These are phyloP conservation scores for Taphrina deformans DNA, from an alignment of 1,139 yeast species.

Conservation along the genomic window DNA sequence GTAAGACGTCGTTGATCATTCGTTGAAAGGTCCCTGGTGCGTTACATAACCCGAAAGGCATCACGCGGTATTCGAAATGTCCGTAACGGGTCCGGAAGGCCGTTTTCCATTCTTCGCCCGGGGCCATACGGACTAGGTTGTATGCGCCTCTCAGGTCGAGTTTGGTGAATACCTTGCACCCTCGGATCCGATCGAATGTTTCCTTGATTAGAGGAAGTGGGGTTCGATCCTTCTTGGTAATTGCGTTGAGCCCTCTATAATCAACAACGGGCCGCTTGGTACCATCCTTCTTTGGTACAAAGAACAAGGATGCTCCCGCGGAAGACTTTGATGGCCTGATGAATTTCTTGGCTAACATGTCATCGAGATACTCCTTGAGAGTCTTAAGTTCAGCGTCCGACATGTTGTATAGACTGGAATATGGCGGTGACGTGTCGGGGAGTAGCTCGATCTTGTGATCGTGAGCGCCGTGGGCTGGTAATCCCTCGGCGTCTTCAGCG, in stretches of 20 bases:
- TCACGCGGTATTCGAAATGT: constrained; percentile 40
- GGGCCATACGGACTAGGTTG: constrained; percentile 41
- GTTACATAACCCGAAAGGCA: constrained; percentile 41
- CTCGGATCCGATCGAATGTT: constrained; percentile 21
- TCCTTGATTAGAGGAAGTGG: constrained; percentile 42
- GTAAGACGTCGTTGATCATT: constrained; percentile 38
- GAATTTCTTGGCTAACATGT: constrained; percentile 6
- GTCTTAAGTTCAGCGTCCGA: neutral
- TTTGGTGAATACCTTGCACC: constrained; percentile 36
- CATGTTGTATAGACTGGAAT: neutral
- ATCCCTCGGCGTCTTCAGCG: too few relatives aligned
- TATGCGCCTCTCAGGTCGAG: constrained; percentile 41
- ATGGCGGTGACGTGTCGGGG: neutral
- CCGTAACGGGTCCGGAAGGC: constrained; percentile 40
- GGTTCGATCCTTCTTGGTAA: constrained; percentile 40
- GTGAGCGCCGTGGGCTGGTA: neutral
- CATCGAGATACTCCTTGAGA: neutral
- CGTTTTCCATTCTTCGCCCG: constrained; percentile 43
- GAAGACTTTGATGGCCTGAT: constrained; percentile 8
- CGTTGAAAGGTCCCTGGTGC: constrained; percentile 41
- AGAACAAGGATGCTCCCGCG: constrained; percentile 21
- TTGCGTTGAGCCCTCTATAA: constrained; percentile 41
- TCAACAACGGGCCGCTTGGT: too few relatives aligned
- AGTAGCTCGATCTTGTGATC: neutral
- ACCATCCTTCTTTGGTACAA: constrained; percentile 40